Percentiles rank a stretch among this genome's conserved stretches.
phyloP scores from a whole-genome alignment of 208 protist species.

The Wallacemonas collosoma region DNA sequence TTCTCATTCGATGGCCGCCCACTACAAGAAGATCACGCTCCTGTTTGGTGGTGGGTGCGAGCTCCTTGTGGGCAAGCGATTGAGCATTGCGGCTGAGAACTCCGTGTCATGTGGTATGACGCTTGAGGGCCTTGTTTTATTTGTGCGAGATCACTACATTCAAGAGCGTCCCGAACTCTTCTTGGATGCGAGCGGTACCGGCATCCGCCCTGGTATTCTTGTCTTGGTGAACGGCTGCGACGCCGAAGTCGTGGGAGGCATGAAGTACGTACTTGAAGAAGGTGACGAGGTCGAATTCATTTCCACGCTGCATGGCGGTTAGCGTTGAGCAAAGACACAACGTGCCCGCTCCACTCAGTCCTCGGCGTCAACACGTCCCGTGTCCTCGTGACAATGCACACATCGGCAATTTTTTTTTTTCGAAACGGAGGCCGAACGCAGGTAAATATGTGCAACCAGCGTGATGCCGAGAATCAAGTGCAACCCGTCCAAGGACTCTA shows the following conservation, averaged over 20 bases:
- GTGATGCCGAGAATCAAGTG: no score
- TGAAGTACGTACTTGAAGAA: conserved; percentile 81
- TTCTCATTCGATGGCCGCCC: not conserved
- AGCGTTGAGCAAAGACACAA: conserved; percentile 8
- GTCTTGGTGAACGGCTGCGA: conserved; percentile 94
- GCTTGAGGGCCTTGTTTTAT: conserved; percentile 50
- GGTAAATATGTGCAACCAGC: no score
- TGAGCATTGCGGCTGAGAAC: conserved; percentile 27
- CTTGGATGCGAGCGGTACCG: conserved; percentile 55
- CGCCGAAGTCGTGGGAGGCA: conserved; percentile 89
- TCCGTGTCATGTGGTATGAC: conserved; percentile 46
- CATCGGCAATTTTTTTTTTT: no score
- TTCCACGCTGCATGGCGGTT: conserved; percentile 95
- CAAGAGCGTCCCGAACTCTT: conserved; percentile 78
- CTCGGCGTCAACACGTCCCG: no score
- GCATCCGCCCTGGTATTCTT: conserved; percentile 92
- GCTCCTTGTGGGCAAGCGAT: conserved; percentile 77
- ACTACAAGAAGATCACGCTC: conserved; percentile 42
- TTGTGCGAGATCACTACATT: conserved; percentile 58
- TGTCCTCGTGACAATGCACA: no score
- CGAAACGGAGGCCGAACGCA: no score
- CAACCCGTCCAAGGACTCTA: no score
- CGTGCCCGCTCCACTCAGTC: no score
- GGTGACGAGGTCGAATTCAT: conserved; percentile 92
- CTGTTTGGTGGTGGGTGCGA: conserved; percentile 78